Evolutionary conservation across 306 rosid genomes (phyloP).

Genomic region (Hippophae rhamnoides): DNA sequence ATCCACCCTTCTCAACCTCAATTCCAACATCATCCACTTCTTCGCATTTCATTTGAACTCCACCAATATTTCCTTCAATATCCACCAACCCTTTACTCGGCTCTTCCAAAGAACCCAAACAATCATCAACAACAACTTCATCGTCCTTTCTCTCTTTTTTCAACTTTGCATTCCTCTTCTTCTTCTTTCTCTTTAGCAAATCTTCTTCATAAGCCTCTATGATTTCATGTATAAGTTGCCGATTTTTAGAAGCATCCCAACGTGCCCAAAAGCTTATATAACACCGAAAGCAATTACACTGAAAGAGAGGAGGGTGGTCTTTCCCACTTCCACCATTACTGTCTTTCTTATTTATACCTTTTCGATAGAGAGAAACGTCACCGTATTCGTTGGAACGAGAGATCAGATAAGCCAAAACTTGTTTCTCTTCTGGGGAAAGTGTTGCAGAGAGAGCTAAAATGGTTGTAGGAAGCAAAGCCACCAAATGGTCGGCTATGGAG

Average conservation of each 20-base stretch:
- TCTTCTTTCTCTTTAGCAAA: constrained; percentile 16
- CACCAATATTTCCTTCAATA: background rate
- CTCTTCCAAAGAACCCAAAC: background rate
- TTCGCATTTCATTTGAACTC: background rate
- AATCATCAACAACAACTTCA: background rate
- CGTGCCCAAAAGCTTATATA: constrained; percentile 32
- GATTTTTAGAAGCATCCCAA: constrained; percentile 32
- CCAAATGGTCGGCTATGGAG: constrained; percentile 11
- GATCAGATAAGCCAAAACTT: constrained; percentile 30
- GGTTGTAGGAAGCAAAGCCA: constrained; percentile 21
- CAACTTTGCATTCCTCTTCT: constrained; percentile 19
- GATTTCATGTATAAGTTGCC: constrained; percentile 26
- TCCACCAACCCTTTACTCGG: constrained; percentile 1
- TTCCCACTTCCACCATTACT: background rate
- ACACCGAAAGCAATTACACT: constrained; percentile 29
- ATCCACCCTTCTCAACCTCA: constrained; percentile 9
- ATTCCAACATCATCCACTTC: constrained; percentile 2
- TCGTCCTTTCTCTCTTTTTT: background rate
- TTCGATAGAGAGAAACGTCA: background rate
- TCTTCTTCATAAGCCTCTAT: constrained; percentile 35
- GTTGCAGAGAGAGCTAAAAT: constrained; percentile 12
- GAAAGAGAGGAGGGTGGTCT: constrained; percentile 7
- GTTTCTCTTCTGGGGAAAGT: constrained; percentile 20
- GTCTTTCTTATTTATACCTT: background rate
- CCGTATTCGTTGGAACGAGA: constrained; percentile 16